These are phyloP conservation scores for Tolypocladium sp. DNA, from an alignment of 2,329 filamentous ascomycete species.

Conservation along the genomic window DNA sequence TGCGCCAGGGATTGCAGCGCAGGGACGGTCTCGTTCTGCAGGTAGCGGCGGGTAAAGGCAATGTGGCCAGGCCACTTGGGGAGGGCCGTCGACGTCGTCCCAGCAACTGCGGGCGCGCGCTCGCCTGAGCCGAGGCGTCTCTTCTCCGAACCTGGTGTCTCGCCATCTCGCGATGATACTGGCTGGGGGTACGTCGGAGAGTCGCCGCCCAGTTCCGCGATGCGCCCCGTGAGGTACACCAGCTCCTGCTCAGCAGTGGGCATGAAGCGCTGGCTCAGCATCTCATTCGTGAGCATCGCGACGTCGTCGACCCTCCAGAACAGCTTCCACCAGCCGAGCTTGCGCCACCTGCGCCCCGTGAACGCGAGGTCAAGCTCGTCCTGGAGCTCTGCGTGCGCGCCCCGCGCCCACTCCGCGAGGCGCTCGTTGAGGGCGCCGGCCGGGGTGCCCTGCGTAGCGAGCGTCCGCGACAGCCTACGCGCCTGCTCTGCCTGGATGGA, in stretches of 20 bases:
- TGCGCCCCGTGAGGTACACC: slow-evolving; percentile 74
- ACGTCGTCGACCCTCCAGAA: slow-evolving; percentile 95
- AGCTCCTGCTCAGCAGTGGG: slow-evolving; percentile 68
- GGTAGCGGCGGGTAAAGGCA: slow-evolving; percentile 55
- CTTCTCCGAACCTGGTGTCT: slow-evolving; percentile 3
- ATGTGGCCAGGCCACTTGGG: slow-evolving; percentile 68
- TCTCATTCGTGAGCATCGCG: slow-evolving; percentile 69
- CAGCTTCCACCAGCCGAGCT: slow-evolving; percentile 86
- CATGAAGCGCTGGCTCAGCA: slow-evolving; percentile 70
- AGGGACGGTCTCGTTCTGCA: slow-evolving; percentile 58
- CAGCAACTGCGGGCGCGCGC: slow-evolving; percentile 13
- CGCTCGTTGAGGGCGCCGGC: slow-evolving; percentile 40
- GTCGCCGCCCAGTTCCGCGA: slow-evolving; percentile 40
- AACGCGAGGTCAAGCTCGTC: slow-evolving; percentile 73
- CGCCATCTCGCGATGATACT: slow-evolving; percentile 8
- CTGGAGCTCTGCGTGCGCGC: slow-evolving; percentile 75
- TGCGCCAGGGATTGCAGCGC: slow-evolving; percentile 66
- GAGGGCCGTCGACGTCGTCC: slow-evolving; percentile 10
- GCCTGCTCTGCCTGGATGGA: slow-evolving; percentile 42
- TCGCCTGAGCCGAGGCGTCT: slow-evolving; percentile 14
- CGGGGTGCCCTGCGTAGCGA: slow-evolving; percentile 26
- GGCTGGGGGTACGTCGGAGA: slow-evolving; percentile 26
- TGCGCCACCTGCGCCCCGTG: slow-evolving; percentile 64
- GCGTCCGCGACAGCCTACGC: slow-evolving; percentile 20
- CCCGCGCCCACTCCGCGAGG: slow-evolving; percentile 66